Evolutionary conservation across 345 rosid genomes (phyloP), one percentile per base, ranked within the genome.

Genomic region (Eucalyptus decipiens): DNA sequence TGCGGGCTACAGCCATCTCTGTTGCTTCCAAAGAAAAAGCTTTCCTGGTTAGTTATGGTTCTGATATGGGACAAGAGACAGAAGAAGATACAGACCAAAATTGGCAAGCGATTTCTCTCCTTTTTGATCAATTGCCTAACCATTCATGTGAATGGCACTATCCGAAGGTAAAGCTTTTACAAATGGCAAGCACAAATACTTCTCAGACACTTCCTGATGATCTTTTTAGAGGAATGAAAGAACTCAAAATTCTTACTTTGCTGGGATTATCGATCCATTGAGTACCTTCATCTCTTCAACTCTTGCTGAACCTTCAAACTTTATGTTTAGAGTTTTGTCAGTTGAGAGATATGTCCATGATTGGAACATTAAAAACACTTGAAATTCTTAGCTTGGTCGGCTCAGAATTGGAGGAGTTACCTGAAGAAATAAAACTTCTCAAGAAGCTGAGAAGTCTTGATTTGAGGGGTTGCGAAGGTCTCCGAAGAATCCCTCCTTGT

Each of bases 141-240:
- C 32, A 28, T 6, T 0, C 32, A 0, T 28, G 69, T 62, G 17
- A 62, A 28, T 3, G 18, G 69, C 2, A 62, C 34, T 0, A 62
- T 62, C 69, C 1, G 0, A 62, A 13, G 32, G 13, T 30, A 2
- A 30, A 62, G 34, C 18, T 62, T 62, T 62, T 62, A 0, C 34
- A 28, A 62, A 62, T 6, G 69, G 69, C 69, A 62, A 1, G 32
- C 69, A 62, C 2, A 62, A 62, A 62, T 13, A 28, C 32, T 62
- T 62, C 65, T 58, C 65, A 58, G 15, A 58, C n/a, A 58, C 65
- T 58, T 26, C n/a, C 69, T 30, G 69, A 60, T 60, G 6, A 60
- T 60, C 17, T 28, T 5, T 62, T 62, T 0, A 30, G 4, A 62
- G 69, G 69, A 62, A 58, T 4, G 7, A 58, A 11, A 28, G 34